A percentile compares a stretch with the other conserved stretches of the same genome.
phyloP scores from a whole-genome alignment of 2,329 filamentous ascomycete species.

The Cadophora sp. region DNA sequence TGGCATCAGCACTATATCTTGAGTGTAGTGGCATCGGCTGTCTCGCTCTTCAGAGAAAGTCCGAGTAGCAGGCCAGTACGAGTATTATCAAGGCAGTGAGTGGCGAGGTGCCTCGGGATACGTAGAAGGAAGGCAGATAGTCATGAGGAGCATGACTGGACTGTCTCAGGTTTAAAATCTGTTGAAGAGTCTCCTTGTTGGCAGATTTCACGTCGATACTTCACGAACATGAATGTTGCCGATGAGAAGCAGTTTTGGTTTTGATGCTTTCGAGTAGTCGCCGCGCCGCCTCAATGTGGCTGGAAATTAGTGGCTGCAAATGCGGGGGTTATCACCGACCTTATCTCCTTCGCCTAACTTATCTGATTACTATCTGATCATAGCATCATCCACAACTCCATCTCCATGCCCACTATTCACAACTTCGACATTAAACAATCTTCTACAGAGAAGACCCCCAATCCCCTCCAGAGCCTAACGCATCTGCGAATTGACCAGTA shows the following conservation, averaged over 20 bases:
- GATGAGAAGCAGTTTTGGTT: too few relatives aligned
- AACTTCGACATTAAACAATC: neutral
- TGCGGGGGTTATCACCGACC: slow-evolving; percentile 4
- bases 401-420: neutral
- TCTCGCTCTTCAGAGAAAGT: neutral
- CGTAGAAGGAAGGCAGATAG: too few relatives aligned
- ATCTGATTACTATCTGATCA: slow-evolving; percentile 10
- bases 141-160: too few relatives aligned
- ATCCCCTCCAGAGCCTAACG: neutral
- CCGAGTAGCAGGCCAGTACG: neutral
- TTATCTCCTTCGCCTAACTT: slow-evolving; percentile 8
- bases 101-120: neutral
- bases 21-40: too few relatives aligned
- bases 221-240: too few relatives aligned
- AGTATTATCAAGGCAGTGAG: neutral
- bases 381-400: neutral
- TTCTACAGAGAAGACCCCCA: too few relatives aligned
- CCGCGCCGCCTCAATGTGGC: neutral
- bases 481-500: neutral
- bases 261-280: too few relatives aligned
- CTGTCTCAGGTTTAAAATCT: too few relatives aligned
- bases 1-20: neutral
- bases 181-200: too few relatives aligned
- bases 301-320: neutral
- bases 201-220: too few relatives aligned